Evolutionary conservation across 306 rosid species (phyloP).

Genomic region (Erythrophleum fordii): DNA sequence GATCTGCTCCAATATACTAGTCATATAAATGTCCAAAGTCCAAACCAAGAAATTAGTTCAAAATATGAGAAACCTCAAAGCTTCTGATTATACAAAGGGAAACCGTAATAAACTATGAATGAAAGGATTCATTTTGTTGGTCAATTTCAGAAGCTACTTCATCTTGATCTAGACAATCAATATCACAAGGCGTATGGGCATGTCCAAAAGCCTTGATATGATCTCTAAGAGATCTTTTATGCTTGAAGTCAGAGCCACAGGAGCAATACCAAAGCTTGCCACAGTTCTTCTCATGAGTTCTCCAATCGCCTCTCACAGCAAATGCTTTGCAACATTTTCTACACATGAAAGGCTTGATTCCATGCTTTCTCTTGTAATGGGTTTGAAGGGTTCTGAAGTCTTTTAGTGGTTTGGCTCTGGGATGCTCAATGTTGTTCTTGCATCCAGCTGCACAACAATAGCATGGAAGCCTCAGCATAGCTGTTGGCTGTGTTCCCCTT

Average conservation of each 20-base stretch:
- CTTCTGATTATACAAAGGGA: not conserved
- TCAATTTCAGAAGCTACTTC: slow-evolving; percentile 73
- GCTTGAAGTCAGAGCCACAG: slow-evolving; percentile 95
- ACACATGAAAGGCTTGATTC: slow-evolving; percentile 86
- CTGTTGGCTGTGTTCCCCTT: slow-evolving; percentile 92
- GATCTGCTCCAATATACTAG: not conserved
- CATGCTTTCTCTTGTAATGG: slow-evolving; percentile 94
- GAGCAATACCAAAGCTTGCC: slow-evolving; percentile 96
- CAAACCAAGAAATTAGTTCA: slow-evolving; percentile 40
- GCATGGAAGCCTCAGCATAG: slow-evolving; percentile 94
- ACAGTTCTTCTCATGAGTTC: slow-evolving; percentile 96
- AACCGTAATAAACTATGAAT: slow-evolving; percentile 30
- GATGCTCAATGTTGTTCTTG: slow-evolving; percentile 94
- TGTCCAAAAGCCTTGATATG: slow-evolving; percentile 89
- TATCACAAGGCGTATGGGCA: slow-evolving; percentile 76
- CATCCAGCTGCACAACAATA: slow-evolving; percentile 86
- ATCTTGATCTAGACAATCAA: slow-evolving; percentile 69
- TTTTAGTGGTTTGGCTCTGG: slow-evolving; percentile 83
- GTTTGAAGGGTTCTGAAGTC: slow-evolving; percentile 97
- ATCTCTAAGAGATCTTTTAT: slow-evolving; percentile 89
- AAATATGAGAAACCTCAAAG: slow-evolving; percentile 28
- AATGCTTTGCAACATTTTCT: slow-evolving; percentile 89
- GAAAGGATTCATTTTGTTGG: slow-evolving; percentile 52
- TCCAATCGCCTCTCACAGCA: slow-evolving; percentile 97
- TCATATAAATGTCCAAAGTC: not conserved